Percentiles rank a stretch among this genome's conserved stretches.
phyloP scores from a whole-genome alignment of 2,329 filamentous ascomycete species.

The Neonectria neomacrospora region DNA sequence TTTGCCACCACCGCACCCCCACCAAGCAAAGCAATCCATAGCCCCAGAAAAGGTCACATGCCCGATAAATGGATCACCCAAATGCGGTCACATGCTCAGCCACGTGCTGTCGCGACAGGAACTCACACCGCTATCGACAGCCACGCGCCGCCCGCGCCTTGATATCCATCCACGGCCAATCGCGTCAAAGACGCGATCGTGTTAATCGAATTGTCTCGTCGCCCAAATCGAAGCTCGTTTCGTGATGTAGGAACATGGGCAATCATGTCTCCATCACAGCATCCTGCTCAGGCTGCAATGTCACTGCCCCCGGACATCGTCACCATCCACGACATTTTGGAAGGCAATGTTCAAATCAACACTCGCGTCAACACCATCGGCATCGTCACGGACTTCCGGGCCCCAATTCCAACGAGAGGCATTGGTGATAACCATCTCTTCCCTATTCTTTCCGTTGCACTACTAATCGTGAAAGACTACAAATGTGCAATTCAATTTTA shows the following conservation, averaged over 20 bases:
- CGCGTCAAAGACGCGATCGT: slow-evolving; percentile 34
- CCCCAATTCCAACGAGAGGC: slow-evolving; percentile 61
- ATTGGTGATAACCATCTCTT: slow-evolving; percentile 55
- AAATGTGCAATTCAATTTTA: slow-evolving; percentile 71
- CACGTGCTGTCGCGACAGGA: slow-evolving; percentile 44
- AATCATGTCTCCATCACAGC: slow-evolving; percentile 24
- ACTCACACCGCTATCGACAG: slow-evolving; percentile 10
- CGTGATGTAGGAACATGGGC: slow-evolving; percentile 14
- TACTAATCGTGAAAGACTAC: slow-evolving; percentile 57
- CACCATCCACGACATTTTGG: slow-evolving; percentile 56
- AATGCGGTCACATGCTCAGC: slow-evolving; percentile 31
- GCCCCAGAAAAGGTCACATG: not conserved
- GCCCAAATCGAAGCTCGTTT: not conserved
- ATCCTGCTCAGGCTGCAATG: slow-evolving; percentile 7
- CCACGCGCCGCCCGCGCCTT: slow-evolving; percentile 32
- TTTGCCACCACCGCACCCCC: not conserved
- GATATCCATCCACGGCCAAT: slow-evolving; percentile 5
- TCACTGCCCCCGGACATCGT: slow-evolving; percentile 40
- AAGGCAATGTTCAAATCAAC: slow-evolving; percentile 47
- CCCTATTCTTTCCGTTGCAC: not conserved
- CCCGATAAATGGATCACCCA: too few relatives aligned
- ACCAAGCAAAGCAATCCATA: not conserved
- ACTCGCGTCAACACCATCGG: slow-evolving; percentile 71
- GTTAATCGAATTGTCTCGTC: slow-evolving; percentile 5
- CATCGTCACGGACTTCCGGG: slow-evolving; percentile 72